Base-by-base conservation (phyloP, 148 eudicot genomes). In the Drosera capensis region DNA sequence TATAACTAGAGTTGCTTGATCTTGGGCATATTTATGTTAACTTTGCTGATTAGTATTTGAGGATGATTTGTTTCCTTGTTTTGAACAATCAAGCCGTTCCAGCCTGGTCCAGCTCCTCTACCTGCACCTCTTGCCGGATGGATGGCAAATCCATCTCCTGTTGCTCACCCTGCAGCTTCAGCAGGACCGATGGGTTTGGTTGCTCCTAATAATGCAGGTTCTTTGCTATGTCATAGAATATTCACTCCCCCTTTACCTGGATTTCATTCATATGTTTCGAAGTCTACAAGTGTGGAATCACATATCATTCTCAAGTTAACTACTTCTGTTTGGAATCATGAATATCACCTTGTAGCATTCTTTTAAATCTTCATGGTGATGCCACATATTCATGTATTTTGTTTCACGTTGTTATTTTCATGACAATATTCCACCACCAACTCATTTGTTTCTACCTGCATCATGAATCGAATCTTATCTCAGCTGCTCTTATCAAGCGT, bases 71-170 rank as follows among this genome's bases (percentile, higher is more conserved):
- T 45, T n/a, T n/a, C n/a, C n/a, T n/a, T n/a, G n/a, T n/a, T n/a
- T n/a, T n/a, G n/a, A n/a, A n/a, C n/a, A n/a, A n/a, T n/a, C n/a
- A n/a, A 69, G 82, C 74, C 68, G 21, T 72, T 73, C 37, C 90
- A 73, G 51, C 61, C 63, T 30, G 57, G 47, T 3, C 71, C 64
- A 36, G 68, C 66, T 16, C 56, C 66, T 44, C 46, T 70, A 25
- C 46, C 70, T 30, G 44, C 65, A 25, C 54, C 78, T 40, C 63
- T 71, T 29, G 84, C 67, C 46, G 80, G 78, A 58, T 68, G 80
- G 80, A 67, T 71, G 68, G 60, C 61, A 24, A 80, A 59, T 56
- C 64, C 74, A 34, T 51, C 80, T 8, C 41, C 70, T 31, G 56
- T 70, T 45, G 63, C 77, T 18, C 77, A 64, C 34, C 79, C 51